A percentile compares a stretch with the other conserved stretches of the same genome.
Conservation (phyloP, 1,284 basidiomycete species). For the Sutorius eximius region DNA sequence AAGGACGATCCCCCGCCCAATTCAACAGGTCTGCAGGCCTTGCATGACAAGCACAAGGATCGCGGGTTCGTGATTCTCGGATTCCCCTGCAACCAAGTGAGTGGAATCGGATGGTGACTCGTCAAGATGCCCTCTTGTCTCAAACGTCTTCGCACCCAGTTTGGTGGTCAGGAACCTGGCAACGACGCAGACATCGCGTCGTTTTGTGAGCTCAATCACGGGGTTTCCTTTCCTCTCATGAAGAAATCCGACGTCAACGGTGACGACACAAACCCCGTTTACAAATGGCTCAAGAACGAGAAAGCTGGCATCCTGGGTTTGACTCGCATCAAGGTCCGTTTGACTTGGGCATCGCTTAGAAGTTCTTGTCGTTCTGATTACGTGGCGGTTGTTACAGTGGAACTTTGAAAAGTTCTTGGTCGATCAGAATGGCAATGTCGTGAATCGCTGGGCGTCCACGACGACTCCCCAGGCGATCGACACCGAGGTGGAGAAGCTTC, state of each 20-base stretch:
- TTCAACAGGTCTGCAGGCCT: constrained; percentile 68
- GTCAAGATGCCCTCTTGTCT: background rate
- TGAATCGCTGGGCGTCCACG: constrained; percentile 79
- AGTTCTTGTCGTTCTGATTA: background rate
- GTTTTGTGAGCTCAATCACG: constrained; percentile 75
- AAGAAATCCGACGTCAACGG: constrained; percentile 94
- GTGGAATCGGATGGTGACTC: constrained; percentile 14
- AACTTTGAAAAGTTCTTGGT: constrained; percentile 80
- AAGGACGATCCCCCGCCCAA: background rate
- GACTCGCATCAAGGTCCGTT: constrained; percentile 70
- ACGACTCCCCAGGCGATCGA: constrained; percentile 72
- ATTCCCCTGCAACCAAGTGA: constrained; percentile 90
- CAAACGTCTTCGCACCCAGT: constrained; percentile 40
- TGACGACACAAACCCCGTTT: constrained; percentile 75
- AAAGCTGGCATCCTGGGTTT: constrained; percentile 75
- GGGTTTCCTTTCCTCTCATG: constrained; percentile 83
- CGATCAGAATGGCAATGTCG: constrained; percentile 71
- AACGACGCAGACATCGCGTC: constrained; percentile 66
- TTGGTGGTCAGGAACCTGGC: constrained; percentile 76
- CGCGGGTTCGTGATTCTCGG: constrained; percentile 78
- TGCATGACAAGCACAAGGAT: constrained; percentile 85
- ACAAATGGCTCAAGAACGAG: constrained; percentile 81
- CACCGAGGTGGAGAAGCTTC: constrained; percentile 61
- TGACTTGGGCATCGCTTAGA: background rate
- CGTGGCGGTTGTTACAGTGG: constrained; percentile 48